phyloP scores from a whole-genome alignment of 352 stramenopile species.

The Globisporangium irregulare region DNA sequence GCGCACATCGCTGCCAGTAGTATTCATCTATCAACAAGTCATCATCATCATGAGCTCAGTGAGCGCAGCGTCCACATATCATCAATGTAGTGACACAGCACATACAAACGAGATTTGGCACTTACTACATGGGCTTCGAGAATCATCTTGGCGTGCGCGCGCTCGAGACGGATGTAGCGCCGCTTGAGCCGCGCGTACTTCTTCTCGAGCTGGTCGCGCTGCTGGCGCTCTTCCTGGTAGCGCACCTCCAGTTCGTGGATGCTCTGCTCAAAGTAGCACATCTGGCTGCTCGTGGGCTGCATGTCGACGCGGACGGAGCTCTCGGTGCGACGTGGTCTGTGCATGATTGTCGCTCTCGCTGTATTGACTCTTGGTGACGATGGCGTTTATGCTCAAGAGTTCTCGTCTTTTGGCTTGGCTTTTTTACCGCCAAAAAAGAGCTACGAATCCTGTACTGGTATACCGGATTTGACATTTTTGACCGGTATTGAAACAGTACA shows the following conservation, averaged over 20 bases:
- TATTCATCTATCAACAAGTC: constrained; percentile 7
- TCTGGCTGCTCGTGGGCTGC: background rate
- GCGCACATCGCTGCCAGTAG: background rate
- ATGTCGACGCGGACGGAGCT: constrained; percentile 3
- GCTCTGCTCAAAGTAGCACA: constrained; percentile 23
- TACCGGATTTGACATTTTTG: background rate
- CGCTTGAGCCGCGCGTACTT: constrained; percentile 76
- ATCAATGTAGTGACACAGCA: background rate
- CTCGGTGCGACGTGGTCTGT: background rate
- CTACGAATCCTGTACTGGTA: constrained; percentile 7
- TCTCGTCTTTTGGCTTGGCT: background rate
- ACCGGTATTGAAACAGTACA: background rate
- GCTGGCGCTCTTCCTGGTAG: constrained; percentile 44
- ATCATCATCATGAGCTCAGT: background rate
- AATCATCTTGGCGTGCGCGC: constrained; percentile 39
- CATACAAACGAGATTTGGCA: background rate
- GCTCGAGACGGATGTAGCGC: constrained; percentile 59
- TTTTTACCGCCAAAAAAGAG: constrained; percentile 11
- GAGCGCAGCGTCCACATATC: background rate
- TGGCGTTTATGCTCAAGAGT: background rate
- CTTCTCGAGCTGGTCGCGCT: constrained; percentile 53
- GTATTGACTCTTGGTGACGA: constrained; percentile 4
- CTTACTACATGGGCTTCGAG: constrained; percentile 18
- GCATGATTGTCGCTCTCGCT: background rate
- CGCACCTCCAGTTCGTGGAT: constrained; percentile 42